phyloP scores from a whole-genome alignment of 305 asterid genomes.

The Fraxinus paxiana region DNA sequence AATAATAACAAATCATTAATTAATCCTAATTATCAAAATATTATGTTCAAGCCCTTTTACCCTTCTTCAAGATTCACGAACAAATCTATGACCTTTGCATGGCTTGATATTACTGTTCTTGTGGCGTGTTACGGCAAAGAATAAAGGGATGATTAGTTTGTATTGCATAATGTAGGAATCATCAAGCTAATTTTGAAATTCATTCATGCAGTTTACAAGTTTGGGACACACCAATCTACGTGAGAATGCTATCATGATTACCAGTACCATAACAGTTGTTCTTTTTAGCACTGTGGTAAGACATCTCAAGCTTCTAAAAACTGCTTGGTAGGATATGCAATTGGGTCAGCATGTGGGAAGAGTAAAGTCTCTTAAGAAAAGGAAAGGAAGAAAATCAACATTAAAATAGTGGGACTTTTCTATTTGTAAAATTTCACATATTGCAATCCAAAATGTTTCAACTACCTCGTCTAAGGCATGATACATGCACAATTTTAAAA shows the following conservation, averaged over 20 bases:
- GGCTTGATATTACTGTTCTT: constrained; percentile 7
- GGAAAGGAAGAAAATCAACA: not conserved
- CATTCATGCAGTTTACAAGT: constrained; percentile 59
- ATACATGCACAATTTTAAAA: not conserved
- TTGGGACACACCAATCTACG: constrained; percentile 67
- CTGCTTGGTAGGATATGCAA: not conserved
- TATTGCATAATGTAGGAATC: not conserved
- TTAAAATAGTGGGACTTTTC: not conserved
- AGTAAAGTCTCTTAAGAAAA: not conserved
- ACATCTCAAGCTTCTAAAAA: constrained; percentile 10
- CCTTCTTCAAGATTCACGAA: not conserved
- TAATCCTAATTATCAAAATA: not conserved
- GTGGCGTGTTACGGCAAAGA: not conserved
- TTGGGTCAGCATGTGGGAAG: not conserved
- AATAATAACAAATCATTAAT: not conserved
- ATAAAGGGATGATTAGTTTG: not conserved
- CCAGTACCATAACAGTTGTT: constrained; percentile 92
- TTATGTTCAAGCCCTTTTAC: not conserved
- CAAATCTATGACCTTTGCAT: not conserved
- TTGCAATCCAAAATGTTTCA: not conserved
- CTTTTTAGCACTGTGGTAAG: constrained; percentile 95
- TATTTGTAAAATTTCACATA: not conserved
- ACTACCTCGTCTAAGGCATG: not conserved
- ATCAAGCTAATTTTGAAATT: constrained; percentile 12
- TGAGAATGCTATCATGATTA: constrained; percentile 74